Conservation (phyloP, 257 asterid species). For the Parsonsia alboflavescens region DNA sequence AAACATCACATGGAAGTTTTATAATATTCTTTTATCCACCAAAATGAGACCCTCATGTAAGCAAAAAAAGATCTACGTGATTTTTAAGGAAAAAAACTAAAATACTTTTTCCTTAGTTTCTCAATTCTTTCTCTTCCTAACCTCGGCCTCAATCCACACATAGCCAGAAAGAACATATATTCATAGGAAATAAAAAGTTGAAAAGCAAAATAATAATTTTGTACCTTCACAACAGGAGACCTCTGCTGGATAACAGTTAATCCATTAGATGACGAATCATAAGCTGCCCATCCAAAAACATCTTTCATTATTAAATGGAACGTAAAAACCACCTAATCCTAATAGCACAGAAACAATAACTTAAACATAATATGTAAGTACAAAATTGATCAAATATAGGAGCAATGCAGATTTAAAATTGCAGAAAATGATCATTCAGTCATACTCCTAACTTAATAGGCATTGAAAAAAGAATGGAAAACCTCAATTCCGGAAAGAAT, state of each 20-base stretch:
- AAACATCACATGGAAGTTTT: background rate
- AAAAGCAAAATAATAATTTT: background rate
- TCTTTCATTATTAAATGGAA: background rate
- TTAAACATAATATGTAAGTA: background rate
- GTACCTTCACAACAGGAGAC: slow-evolving; percentile 88
- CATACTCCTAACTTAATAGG: background rate
- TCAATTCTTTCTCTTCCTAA: too few relatives aligned
- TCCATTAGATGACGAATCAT: slow-evolving; percentile 48
- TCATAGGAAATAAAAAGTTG: background rate
- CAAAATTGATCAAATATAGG: background rate
- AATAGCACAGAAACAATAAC: background rate
- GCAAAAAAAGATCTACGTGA: background rate
- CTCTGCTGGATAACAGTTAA: slow-evolving; percentile 85
- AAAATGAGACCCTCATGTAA: background rate
- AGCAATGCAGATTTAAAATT: background rate
- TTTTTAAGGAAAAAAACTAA: too few relatives aligned
- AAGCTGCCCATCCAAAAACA: slow-evolving; percentile 43
- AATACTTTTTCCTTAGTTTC: too few relatives aligned
- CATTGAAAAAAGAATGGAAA: background rate
- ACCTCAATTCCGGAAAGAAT: background rate
- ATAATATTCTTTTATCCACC: background rate
- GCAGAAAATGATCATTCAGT: background rate
- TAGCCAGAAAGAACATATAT: background rate
- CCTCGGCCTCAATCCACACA: too few relatives aligned
- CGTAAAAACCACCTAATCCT: background rate